Evolutionary conservation across 176 grass and related monocot species (phyloP).

Genomic region (Eleusine indica): DNA sequence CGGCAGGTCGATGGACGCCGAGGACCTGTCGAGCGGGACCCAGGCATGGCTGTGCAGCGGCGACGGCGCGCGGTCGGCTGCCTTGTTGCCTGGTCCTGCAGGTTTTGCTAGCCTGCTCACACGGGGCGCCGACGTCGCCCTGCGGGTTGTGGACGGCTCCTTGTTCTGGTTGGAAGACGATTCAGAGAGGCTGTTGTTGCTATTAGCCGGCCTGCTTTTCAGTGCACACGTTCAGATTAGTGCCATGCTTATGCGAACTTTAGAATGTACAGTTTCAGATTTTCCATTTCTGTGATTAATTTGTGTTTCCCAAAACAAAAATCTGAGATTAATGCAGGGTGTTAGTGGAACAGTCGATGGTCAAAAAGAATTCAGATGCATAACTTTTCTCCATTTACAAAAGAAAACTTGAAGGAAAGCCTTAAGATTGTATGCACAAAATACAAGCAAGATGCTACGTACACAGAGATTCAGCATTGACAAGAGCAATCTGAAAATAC

Average conservation of each 20-base stretch:
- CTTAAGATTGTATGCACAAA: neutral
- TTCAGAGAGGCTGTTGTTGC: slow-evolving; percentile 30
- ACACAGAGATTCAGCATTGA: neutral
- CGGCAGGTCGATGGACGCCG: slow-evolving; percentile 43
- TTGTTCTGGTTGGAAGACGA: slow-evolving; percentile 40
- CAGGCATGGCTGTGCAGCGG: slow-evolving; percentile 31
- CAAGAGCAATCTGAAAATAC: neutral
- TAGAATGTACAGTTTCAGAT: neutral
- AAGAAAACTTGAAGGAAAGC: neutral
- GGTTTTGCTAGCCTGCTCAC: slow-evolving; percentile 51
- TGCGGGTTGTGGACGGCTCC: slow-evolving; percentile 33
- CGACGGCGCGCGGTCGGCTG: slow-evolving; percentile 43
- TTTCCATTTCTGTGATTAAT: no score
- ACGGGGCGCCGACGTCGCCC: slow-evolving; percentile 44
- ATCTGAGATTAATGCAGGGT: no score
- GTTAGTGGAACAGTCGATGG: no score
- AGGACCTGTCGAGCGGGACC: slow-evolving; percentile 50
- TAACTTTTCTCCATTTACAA: no score
- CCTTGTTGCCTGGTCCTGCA: slow-evolving; percentile 50
- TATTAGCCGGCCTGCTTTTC: slow-evolving; percentile 24
- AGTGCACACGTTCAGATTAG: neutral
- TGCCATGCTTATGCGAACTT: neutral
- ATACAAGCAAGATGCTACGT: no score
- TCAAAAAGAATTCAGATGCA: no score
- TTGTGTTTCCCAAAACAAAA: no score